Evolutionary conservation across 768 basidiomycete genomes (phyloP), one percentile per base, ranked within the genome.

Genomic region (Tylopilus rubrobrunneus): DNA sequence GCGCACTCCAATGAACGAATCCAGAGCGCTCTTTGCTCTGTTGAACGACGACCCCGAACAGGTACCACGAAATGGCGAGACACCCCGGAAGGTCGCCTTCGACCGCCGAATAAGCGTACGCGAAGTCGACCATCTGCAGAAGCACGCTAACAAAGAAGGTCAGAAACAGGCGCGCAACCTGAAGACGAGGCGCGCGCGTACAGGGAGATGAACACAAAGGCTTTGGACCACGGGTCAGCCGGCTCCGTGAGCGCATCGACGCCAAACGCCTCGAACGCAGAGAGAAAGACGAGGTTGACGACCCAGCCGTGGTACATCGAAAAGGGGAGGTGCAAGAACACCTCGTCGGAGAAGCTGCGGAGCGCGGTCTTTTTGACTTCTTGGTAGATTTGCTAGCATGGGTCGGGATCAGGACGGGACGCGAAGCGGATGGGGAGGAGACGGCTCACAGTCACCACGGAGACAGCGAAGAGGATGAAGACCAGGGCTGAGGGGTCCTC

Each of bases 321-420:
- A 73, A 89, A 88, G 5, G 87, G 86, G 11, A 86, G 77, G 63
- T 87, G 85, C n/a, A 88, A 71, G 48, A 86, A 85, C 55, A 84
- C 62, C 59, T 86, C 84, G 59, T 86, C 83, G 40, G 71, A 72
- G 44, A 77, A 60, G 57, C 69, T 75, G 60, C 80, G 74, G 49
- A 79, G 68, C 21, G 73, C 67, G n/a, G 66, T 81, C 60, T 74
- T 77, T 70, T 85, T 84, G 65, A 87, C 78, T 50, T 83, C 71
- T 62, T 82, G 83, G 69, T 87, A 85, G 64, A 86, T 83, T 70
- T 85, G 82, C 68, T 77, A 60, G 6, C 25, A 34, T 27, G 23
- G 25, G 10, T 19, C 0, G 10, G 29, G 14, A 10, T 52, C 11
- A 59, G 58, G 2, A 28, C 40, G 15, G 6, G 7, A 34, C n/a